These are phyloP conservation scores for Cardiosporidium cionae DNA, from an alignment of 169 alveolate genomes.

Conservation along the genomic window DNA sequence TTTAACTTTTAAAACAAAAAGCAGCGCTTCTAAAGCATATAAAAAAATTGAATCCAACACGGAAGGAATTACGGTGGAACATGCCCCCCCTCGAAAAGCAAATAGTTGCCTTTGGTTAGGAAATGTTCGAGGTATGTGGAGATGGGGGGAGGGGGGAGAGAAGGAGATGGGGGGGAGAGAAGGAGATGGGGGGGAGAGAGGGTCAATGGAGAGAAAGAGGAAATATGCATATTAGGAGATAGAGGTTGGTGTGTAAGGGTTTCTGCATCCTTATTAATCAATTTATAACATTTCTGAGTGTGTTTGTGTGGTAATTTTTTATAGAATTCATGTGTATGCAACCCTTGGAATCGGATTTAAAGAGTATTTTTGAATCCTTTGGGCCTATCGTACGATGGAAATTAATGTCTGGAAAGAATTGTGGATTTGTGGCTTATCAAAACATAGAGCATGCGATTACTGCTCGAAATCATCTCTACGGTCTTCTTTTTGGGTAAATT, in stretches of 20 bases:
- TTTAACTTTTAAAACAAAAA: slow-evolving; percentile 13
- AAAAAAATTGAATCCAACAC: slow-evolving; percentile 9
- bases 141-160: too few species aligned
- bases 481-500: slow-evolving; percentile 9
- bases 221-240: background rate
- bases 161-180: too few species aligned
- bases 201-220: background rate
- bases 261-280: background rate
- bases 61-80: slow-evolving; percentile 1
- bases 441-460: slow-evolving; percentile 1
- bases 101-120: slow-evolving; percentile 20
- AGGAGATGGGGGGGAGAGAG: background rate
- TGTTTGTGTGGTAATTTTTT: background rate
- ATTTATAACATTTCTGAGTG: background rate
- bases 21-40: slow-evolving; percentile 11
- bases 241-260: background rate
- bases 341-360: background rate
- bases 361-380: slow-evolving; percentile 2
- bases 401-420: slow-evolving; percentile 2
- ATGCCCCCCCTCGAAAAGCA: slow-evolving; percentile 20
- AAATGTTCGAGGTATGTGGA: slow-evolving; percentile 10
- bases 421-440: slow-evolving; percentile 16
- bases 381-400: slow-evolving; percentile 4
- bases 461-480: slow-evolving; percentile 24
- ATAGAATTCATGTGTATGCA: background rate